Percentiles rank a stretch among this genome's conserved stretches.
Conservation (phyloP, 306 rosid species). For the Castanea mollissima region DNA sequence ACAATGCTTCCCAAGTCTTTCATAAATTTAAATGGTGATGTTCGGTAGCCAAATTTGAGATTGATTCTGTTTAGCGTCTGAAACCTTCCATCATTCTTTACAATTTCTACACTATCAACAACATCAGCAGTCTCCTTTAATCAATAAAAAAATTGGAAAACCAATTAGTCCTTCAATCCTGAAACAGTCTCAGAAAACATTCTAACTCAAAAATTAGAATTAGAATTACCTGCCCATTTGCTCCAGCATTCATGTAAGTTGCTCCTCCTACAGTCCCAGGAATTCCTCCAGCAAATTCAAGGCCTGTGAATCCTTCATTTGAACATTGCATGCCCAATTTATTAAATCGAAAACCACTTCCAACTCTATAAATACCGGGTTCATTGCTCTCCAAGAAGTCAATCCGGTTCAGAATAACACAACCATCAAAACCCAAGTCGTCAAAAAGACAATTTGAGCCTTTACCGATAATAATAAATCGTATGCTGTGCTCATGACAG, state of each 20-base stretch:
- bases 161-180: not conserved
- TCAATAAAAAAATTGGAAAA: not conserved
- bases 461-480: conserved; percentile 27
- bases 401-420: conserved; percentile 35
- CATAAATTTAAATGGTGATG: conserved; percentile 32
- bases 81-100: conserved; percentile 17
- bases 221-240: conserved; percentile 29
- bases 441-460: conserved; percentile 38
- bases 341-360: conserved; percentile 33
- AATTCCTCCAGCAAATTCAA: conserved; percentile 38
- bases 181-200: not conserved
- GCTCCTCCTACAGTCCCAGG: conserved; percentile 41
- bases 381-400: conserved; percentile 25
- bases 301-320: conserved; percentile 31
- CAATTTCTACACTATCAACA: conserved; percentile 16
- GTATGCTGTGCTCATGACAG: conserved; percentile 26
- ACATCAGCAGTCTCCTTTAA: conserved; percentile 27
- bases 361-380: conserved; percentile 24
- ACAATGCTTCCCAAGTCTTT: conserved; percentile 31
- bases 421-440: conserved; percentile 34
- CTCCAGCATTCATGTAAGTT: conserved; percentile 34
- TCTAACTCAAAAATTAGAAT: not conserved
- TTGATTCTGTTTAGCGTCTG: conserved; percentile 10
- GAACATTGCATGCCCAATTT: conserved; percentile 24
- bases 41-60: conserved; percentile 27